Percentiles rank a stretch among this genome's conserved stretches.
Conservation (phyloP, 1,284 basidiomycete species). For the Gymnopus androsaceus region DNA sequence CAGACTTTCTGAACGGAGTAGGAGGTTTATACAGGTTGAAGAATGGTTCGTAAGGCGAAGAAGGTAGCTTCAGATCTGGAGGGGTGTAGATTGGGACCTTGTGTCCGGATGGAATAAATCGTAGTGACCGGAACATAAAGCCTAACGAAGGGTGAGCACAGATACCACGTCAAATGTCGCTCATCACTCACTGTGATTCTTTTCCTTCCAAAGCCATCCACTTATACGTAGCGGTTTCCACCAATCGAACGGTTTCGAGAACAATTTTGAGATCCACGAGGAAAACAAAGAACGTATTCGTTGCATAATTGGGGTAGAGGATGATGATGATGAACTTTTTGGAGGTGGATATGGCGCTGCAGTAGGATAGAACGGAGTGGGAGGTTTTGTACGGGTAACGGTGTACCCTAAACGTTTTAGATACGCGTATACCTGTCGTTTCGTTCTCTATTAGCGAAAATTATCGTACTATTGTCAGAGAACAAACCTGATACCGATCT, state of each 20-base stretch:
- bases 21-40: constrained; percentile 92
- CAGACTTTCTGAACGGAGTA: constrained; percentile 80
- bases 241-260: constrained; percentile 49
- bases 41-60: constrained; percentile 80
- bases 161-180: neutral
- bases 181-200: constrained; percentile 46
- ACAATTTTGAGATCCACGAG: constrained; percentile 24
- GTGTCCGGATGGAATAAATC: constrained; percentile 76
- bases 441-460: neutral
- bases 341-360: constrained; percentile 39
- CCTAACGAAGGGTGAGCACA: constrained; percentile 30
- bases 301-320: constrained; percentile 21
- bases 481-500: constrained; percentile 82
- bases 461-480: neutral
- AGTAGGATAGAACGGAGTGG: constrained; percentile 58
- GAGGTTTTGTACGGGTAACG: constrained; percentile 73
- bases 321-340: neutral
- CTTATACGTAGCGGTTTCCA: constrained; percentile 57
- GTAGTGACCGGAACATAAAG: constrained; percentile 70
- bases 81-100: constrained; percentile 35
- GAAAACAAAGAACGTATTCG: constrained; percentile 35
- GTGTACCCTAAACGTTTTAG: constrained; percentile 90
- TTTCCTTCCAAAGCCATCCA: constrained; percentile 46
- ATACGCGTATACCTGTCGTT: constrained; percentile 82
- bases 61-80: constrained; percentile 18